Evolutionary conservation across 2,329 filamentous ascomycete genomes (phyloP), one percentile per base, ranked within the genome.

Genomic region (Metarhizium anisopliae): DNA sequence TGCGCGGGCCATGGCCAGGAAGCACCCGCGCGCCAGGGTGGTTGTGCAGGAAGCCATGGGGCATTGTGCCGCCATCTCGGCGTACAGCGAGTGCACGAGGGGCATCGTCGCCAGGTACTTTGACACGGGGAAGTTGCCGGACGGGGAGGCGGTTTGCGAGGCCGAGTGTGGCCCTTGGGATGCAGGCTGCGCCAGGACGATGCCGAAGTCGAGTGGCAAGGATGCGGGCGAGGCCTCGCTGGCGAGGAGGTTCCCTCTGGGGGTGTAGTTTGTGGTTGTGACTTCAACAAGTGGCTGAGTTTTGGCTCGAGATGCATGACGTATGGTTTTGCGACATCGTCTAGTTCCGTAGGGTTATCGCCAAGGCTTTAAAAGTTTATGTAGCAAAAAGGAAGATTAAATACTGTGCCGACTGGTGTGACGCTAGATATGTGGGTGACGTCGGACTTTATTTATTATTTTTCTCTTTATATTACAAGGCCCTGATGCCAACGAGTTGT

Each of bases 1-100:
- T 4, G 60, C 60, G 8, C 47, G 56, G 3, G 16, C 30, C 40
- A 62, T 61, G 60, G 53, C 61, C 14, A 51, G 11, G 38, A 16
- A 20, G 1, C 61, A 66, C 43, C 60, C 61, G 1, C 63, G 63
- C 7, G 60, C 64, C 0, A 56, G 56, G 8, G 54, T 67, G 4
- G 55, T 66, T 4, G 52, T 64, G 0, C 61, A 62, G 36, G 56
- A 64, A 16, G 57, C 61, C 0, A 51, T 62, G 29, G 65, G 65
- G 0, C 65, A 67, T 32, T 58, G 55, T 25, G 52, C 59, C 2
- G 4, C 55, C 3, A 5, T 30, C 1, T 14, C 55, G 1, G 56
- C 56, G 1, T 59, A 56, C 11, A 66, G 65, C 38, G 45, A 45
- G 49, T 54, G 64, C 20, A 60, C 56, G 7, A 60, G 50, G 52